Percentiles rank a stretch among this genome's conserved stretches.
phyloP scores from a whole-genome alignment of 208 protist genomes.

The Wallacemonas sp. region DNA sequence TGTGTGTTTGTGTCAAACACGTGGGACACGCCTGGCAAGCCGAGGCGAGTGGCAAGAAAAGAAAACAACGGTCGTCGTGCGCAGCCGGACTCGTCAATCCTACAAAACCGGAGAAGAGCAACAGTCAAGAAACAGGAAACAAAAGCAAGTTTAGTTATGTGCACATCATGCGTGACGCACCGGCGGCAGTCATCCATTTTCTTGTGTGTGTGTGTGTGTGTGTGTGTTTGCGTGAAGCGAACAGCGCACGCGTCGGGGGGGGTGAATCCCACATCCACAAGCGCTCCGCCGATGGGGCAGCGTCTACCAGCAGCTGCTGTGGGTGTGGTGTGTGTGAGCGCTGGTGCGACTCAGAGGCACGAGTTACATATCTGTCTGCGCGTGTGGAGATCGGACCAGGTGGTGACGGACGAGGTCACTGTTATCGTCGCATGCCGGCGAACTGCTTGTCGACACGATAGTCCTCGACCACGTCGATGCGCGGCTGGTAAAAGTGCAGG shows the following conservation, averaged over 20 bases:
- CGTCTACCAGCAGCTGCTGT: too few relatives aligned
- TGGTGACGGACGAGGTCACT: background rate
- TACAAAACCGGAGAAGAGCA: conserved; percentile 4
- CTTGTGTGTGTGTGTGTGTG: background rate
- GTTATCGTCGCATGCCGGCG: conserved; percentile 5
- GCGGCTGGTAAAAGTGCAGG: conserved; percentile 86
- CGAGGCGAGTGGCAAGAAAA: background rate
- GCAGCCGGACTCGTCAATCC: background rate
- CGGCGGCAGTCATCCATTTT: too few relatives aligned
- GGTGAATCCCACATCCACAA: too few relatives aligned
- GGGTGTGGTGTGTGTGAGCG: too few relatives aligned
- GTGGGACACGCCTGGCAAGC: background rate
- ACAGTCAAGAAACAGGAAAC: background rate
- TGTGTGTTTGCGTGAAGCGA: background rate
- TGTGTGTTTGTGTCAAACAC: conserved; percentile 2
- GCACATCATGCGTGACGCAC: too few relatives aligned
- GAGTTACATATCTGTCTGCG: background rate
- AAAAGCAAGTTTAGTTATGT: background rate
- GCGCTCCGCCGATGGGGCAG: too few relatives aligned
- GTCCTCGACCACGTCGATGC: conserved; percentile 34
- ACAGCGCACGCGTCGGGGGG: too few relatives aligned
- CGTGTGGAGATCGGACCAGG: background rate
- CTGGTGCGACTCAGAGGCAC: too few relatives aligned
- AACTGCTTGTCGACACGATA: conserved; percentile 20
- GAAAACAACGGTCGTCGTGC: conserved; percentile 10